Evolutionary conservation across 768 basidiomycete genomes (phyloP).

Genomic region (Naganishia vaughanmartiniae): DNA sequence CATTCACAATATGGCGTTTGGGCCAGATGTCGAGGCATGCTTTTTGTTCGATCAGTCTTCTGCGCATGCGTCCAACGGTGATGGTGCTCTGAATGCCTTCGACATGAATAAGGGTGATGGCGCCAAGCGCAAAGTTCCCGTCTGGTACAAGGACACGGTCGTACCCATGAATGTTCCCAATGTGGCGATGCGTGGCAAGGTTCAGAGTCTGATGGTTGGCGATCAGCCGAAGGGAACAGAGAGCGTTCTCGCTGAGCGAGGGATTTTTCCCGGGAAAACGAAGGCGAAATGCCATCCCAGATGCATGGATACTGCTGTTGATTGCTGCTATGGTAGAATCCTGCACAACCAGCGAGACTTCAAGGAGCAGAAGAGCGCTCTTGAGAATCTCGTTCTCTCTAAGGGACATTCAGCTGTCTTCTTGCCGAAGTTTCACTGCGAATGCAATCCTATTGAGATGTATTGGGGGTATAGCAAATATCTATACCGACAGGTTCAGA

Average conservation of each 20-base stretch:
- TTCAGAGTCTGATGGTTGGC: conserved; percentile 6
- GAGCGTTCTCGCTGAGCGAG: too few relatives aligned
- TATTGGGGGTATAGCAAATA: too few relatives aligned
- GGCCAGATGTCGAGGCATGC: neutral
- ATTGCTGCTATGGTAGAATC: neutral
- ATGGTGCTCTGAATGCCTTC: conserved; percentile 2
- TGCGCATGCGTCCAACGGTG: neutral
- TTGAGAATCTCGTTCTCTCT: neutral
- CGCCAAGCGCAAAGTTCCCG: neutral
- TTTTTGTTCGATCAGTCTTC: conserved; percentile 4
- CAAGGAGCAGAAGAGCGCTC: conserved; percentile 9
- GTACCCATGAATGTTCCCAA: neutral
- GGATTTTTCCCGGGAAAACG: too few relatives aligned
- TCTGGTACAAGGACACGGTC: conserved; percentile 5
- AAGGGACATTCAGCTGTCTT: conserved; percentile 51
- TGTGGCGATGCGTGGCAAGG: neutral
- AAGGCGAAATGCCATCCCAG: too few relatives aligned
- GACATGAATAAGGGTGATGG: neutral
- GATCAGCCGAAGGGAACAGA: too few relatives aligned
- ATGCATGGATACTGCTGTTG: neutral
- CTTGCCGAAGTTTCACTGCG: conserved; percentile 56
- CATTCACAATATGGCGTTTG: neutral
- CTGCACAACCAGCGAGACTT: conserved; percentile 7
- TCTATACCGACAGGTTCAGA: conserved; percentile 43
- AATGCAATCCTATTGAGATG: conserved; percentile 57